A percentile compares a stretch with the other conserved stretches of the same genome.
These are phyloP conservation scores for Solanum dulcamara DNA, from an alignment of 257 asterid genomes.

Conservation along the genomic window DNA sequence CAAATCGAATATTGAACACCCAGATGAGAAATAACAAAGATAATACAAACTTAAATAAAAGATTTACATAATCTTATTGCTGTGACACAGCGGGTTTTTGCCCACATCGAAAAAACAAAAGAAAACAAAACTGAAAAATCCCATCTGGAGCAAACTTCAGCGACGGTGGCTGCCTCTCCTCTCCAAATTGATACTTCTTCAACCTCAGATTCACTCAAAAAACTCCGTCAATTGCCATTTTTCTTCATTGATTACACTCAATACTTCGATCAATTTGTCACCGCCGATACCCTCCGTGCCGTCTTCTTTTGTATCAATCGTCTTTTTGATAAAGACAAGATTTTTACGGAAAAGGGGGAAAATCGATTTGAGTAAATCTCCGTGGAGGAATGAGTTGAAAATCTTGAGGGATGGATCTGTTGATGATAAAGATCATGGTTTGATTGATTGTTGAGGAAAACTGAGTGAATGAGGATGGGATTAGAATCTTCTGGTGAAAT, in stretches of 20 bases:
- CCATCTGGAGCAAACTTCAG: conserved; percentile 9
- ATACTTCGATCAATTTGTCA: background rate
- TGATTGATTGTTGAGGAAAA: conserved; percentile 11
- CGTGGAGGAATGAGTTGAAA: background rate
- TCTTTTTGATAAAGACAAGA: background rate
- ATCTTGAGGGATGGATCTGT: conserved; percentile 22
- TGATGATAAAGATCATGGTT: conserved; percentile 3
- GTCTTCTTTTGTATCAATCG: background rate
- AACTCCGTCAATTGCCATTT: background rate
- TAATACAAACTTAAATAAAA: background rate
- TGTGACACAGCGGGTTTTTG: background rate
- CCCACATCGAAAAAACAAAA: background rate
- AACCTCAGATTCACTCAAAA: background rate
- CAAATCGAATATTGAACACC: no score
- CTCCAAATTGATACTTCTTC: background rate
- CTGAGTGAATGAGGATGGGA: conserved; percentile 80
- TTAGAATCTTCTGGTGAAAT: conserved; percentile 81
- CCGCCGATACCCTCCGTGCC: background rate
- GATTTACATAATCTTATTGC: background rate
- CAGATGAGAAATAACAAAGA: background rate
- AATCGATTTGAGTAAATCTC: background rate
- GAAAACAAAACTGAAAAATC: conserved; percentile 4
- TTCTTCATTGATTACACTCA: background rate
- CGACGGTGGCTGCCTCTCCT: conserved; percentile 16
- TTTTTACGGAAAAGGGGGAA: background rate